phyloP scores from a whole-genome alignment of 2,329 filamentous ascomycete genomes.

The Aspergillus ustus region DNA sequence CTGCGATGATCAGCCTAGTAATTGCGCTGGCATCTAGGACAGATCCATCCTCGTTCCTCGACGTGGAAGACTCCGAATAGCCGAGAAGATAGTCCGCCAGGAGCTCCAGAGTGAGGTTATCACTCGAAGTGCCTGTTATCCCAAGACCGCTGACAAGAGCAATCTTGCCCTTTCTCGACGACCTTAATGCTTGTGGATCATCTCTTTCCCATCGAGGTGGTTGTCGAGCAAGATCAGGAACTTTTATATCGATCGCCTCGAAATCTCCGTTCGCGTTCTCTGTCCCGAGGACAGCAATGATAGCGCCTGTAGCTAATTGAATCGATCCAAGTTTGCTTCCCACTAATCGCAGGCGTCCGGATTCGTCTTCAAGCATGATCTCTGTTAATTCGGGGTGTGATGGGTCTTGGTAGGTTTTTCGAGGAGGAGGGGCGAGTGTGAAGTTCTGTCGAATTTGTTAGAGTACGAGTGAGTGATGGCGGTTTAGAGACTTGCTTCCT shows the following conservation, averaged over 20 bases:
- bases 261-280: slow-evolving; percentile 92
- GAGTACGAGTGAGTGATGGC: neutral
- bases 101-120: slow-evolving; percentile 75
- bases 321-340: slow-evolving; percentile 70
- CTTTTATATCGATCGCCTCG: slow-evolving; percentile 86
- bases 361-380: slow-evolving; percentile 94
- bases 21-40: slow-evolving; percentile 58
- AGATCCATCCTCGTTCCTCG: slow-evolving; percentile 56
- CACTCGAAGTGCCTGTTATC: slow-evolving; percentile 76
- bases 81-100: slow-evolving; percentile 87
- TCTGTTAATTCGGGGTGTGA: slow-evolving; percentile 54
- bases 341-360: slow-evolving; percentile 79
- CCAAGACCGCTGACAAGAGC: slow-evolving; percentile 87
- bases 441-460: slow-evolving; percentile 66
- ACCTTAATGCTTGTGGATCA: slow-evolving; percentile 29
- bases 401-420: slow-evolving; percentile 73
- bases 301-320: slow-evolving; percentile 86
- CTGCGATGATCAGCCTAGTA: slow-evolving; percentile 85
- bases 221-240: slow-evolving; percentile 84
- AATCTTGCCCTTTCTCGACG: slow-evolving; percentile 64
- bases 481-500: slow-evolving; percentile 68
- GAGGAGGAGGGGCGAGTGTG: slow-evolving; percentile 79
- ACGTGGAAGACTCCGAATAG: slow-evolving; percentile 68
- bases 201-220: slow-evolving; percentile 77
- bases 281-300: slow-evolving; percentile 91